phyloP scores from a whole-genome alignment of 1,284 basidiomycete genomes.

The Xerocomus minutiporus region DNA sequence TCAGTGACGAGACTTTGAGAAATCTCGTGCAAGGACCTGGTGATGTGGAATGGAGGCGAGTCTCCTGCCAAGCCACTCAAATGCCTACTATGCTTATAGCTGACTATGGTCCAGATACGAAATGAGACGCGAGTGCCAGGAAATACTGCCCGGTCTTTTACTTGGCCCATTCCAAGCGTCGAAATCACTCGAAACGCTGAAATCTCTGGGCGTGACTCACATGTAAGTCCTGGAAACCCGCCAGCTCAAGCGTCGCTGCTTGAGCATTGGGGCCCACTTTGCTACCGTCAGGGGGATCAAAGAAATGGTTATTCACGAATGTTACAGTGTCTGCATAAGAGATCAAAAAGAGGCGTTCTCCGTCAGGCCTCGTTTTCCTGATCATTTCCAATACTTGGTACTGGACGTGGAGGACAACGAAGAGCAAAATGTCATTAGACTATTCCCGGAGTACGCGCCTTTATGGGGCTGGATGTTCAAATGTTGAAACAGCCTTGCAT shows the following conservation, averaged over 20 bases:
- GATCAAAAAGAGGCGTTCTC: conserved; percentile 85
- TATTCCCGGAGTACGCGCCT: conserved; percentile 66
- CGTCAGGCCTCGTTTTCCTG: conserved; percentile 80
- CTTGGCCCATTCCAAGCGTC: conserved; percentile 88
- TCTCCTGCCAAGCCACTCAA: conserved; percentile 8
- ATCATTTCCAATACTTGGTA: conserved; percentile 74
- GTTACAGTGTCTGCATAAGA: conserved; percentile 74
- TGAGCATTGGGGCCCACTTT: not conserved
- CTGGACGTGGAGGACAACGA: conserved; percentile 88
- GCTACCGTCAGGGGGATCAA: not conserved
- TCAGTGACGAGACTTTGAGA: conserved; percentile 52
- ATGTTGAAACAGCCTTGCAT: not conserved
- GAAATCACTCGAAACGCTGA: conserved; percentile 68
- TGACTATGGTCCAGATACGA: conserved; percentile 63
- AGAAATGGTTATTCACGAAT: not conserved
- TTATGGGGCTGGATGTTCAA: not conserved
- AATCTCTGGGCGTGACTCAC: conserved; percentile 71
- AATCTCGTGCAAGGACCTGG: conserved; percentile 68
- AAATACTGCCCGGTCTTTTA: conserved; percentile 80
- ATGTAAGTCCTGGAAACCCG: conserved; percentile 55
- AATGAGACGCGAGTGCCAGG: conserved; percentile 90
- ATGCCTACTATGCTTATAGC: not conserved
- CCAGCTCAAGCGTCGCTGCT: not conserved
- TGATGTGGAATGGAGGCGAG: conserved; percentile 75
- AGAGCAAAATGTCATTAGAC: conserved; percentile 83